Conservation (phyloP, 257 asterid species). For the Thymus mandschuricus region DNA sequence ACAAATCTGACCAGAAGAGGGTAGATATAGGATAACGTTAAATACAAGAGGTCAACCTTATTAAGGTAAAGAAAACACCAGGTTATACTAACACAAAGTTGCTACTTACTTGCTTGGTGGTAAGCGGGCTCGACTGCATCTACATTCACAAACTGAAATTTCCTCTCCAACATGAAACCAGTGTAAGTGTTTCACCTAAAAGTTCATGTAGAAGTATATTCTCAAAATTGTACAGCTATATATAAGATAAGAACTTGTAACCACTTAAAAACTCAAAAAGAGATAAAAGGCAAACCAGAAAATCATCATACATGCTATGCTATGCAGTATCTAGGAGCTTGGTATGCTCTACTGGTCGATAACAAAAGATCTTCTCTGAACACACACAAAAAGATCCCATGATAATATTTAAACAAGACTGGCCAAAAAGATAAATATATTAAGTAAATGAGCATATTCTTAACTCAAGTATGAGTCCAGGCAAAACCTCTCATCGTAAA, state of each 20-base stretch:
- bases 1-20: slow-evolving; percentile 12
- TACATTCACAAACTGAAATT: slow-evolving; percentile 87
- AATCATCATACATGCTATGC: slow-evolving; percentile 5
- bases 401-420: neutral
- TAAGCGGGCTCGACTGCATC: slow-evolving; percentile 87
- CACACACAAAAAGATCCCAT: neutral
- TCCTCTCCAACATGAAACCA: slow-evolving; percentile 87
- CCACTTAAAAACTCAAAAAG: slow-evolving; percentile 9
- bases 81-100: slow-evolving; percentile 13
- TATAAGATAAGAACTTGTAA: slow-evolving; percentile 6
- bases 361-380: slow-evolving; percentile 4
- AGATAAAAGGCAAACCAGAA: slow-evolving; percentile 26
- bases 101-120: slow-evolving; percentile 91
- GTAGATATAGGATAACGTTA: slow-evolving; percentile 1
- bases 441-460: neutral
- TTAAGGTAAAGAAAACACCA: slow-evolving; percentile 23
- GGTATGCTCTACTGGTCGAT: neutral
- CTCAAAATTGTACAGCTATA: slow-evolving; percentile 8
- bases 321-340: neutral
- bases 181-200: slow-evolving; percentile 93
- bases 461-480: neutral
- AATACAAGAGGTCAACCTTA: neutral
- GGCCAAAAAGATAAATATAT: neutral
- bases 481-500: slow-evolving; percentile 12
- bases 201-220: slow-evolving; percentile 22